Percentiles rank a stretch among this genome's conserved stretches.
phyloP scores from a whole-genome alignment of 306 rosid species.

The Calophaca sinica region DNA sequence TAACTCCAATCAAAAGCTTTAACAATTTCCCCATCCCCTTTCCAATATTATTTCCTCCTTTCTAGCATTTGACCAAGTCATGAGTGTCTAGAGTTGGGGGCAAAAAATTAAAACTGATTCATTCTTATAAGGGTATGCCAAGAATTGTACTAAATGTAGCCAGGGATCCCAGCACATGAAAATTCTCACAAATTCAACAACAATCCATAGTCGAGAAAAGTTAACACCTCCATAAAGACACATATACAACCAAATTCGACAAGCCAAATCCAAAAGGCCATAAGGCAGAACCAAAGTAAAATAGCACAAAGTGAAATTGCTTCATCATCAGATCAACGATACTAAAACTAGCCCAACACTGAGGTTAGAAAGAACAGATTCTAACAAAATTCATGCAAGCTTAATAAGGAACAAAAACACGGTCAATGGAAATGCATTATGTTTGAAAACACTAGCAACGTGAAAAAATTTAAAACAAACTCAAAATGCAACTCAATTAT shows the following conservation, averaged over 20 bases:
- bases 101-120: not conserved
- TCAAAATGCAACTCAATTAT: too few relatives aligned
- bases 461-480: too few relatives aligned
- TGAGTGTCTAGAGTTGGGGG: not conserved
- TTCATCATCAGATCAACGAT: too few relatives aligned
- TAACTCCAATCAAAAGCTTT: not conserved
- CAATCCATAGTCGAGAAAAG: not conserved
- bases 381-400: too few relatives aligned
- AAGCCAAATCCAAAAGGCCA: too few relatives aligned
- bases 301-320: too few relatives aligned
- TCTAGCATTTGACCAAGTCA: not conserved
- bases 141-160: not conserved
- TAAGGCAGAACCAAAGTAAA: too few relatives aligned
- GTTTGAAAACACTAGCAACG: too few relatives aligned
- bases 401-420: too few relatives aligned
- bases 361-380: too few relatives aligned
- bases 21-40: not conserved
- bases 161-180: slow-evolving; percentile 14
- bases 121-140: not conserved
- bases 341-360: too few relatives aligned
- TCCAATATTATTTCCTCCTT: not conserved
- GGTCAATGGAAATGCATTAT: too few relatives aligned
- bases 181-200: slow-evolving; percentile 33
- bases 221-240: slow-evolving; percentile 7
- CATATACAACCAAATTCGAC: not conserved